Evolutionary conservation across 129 eudicot genomes (phyloP), one percentile per base, ranked within the genome.

Genomic region (Chrysanthemum lavandulifolium): DNA sequence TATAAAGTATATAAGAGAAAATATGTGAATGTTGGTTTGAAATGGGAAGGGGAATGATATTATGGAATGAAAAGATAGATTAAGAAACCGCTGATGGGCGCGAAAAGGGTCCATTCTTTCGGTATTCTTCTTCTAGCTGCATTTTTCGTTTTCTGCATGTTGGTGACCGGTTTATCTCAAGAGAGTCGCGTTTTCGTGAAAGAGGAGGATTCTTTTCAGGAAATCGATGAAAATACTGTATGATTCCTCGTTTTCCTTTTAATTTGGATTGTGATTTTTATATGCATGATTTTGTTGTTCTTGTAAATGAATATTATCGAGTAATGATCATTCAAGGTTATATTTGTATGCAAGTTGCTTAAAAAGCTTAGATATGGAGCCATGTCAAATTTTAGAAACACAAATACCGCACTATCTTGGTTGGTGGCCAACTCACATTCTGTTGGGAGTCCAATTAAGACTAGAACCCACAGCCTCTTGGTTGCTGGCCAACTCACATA

Each of bases 211-310:
- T 63, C 27, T 56, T 40, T 53, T 72, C 50, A 75, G 29, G 83
- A 84, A 8, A 69, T 82, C n/a, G 86, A 89, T 23, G 85, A 82
- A 69, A 69, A 84, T 49, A 72, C 75, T 77, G 96, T 89, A 86
- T 68, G 86, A 13, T 72, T 62, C 61, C 56, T 48, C 56, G 15
- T 31, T 18, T 2, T 66, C 0, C 43, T 33, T 54, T 55, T 58
- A 33, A 27, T 45, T 47, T 66, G 23, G 11, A 33, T 0, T 49
- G 43, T 70, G 10, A 10, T 79, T 15, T 62, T 58, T 59, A 14
- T 72, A 62, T 61, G 68, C 68, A 36, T 27, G 19, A 52, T 71
- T 74, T 57, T 31, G 19, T 72, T 36, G 53, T 15, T 49, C 61
- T 65, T 73, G 18, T 56, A 11, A 49, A 69, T 31, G 55, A 65